These are phyloP conservation scores for Chaetoscypha palmicola DNA, from an alignment of 2,329 filamentous ascomycete genomes.

Conservation along the genomic window DNA sequence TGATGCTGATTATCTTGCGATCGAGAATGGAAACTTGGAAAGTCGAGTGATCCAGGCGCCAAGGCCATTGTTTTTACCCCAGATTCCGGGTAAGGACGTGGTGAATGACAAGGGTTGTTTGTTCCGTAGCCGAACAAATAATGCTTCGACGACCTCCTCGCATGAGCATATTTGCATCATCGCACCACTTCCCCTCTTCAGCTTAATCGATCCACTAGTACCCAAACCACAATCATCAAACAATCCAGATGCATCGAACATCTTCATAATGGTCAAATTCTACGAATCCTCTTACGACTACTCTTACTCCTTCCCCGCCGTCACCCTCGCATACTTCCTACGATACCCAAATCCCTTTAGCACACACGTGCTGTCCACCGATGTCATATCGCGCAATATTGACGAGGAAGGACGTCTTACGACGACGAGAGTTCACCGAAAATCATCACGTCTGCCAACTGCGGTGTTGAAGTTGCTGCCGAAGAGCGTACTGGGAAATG, in stretches of 20 bases:
- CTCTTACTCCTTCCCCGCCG: conserved; percentile 75
- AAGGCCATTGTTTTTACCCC: conserved; percentile 11
- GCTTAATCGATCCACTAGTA: conserved; percentile 2
- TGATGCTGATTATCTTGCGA: neutral
- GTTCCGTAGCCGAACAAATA: conserved; percentile 6
- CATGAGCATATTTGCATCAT: conserved; percentile 9
- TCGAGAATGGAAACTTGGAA: too few species aligned
- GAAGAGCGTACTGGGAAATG: conserved; percentile 43
- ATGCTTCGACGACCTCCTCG: conserved; percentile 7
- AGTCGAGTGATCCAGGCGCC: neutral
- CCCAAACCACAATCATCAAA: conserved; percentile 6
- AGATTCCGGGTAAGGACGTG: too few species aligned
- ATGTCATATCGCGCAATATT: conserved; percentile 69
- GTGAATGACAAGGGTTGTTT: conserved; percentile 1
- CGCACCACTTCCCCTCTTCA: conserved; percentile 10
- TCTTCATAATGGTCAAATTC: conserved; percentile 31
- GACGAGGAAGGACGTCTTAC: conserved; percentile 70
- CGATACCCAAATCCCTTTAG: conserved; percentile 84
- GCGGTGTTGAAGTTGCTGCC: conserved; percentile 72
- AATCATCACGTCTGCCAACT: conserved; percentile 69
- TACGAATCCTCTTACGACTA: conserved; percentile 59
- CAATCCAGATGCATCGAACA: conserved; percentile 17
- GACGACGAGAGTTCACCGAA: conserved; percentile 73
- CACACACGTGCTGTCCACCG: conserved; percentile 74
- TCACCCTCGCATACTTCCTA: conserved; percentile 83